Conservation (phyloP, 1,139 yeast species). For the Saccharomycopsis phalli region DNA sequence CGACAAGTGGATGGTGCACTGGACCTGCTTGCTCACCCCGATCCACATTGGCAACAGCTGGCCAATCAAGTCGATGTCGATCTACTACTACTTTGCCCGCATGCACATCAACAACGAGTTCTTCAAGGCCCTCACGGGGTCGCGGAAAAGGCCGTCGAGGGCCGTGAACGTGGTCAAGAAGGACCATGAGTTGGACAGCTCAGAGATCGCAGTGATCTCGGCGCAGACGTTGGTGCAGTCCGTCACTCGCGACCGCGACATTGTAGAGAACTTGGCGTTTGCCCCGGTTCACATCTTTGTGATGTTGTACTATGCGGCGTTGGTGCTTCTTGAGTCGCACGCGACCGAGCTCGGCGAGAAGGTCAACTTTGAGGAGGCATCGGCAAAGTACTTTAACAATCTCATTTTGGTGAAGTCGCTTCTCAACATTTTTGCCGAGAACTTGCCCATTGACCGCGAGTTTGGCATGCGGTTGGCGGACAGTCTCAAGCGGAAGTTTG, state of each 20-base stretch:
- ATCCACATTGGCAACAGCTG: constrained; percentile 50
- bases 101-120: constrained; percentile 61
- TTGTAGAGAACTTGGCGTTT: constrained; percentile 46
- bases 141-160: background rate
- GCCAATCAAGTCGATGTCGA: constrained; percentile 63
- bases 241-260: constrained; percentile 52
- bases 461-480: constrained; percentile 43
- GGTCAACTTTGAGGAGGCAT: constrained; percentile 8
- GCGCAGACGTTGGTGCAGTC: constrained; percentile 55
- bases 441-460: constrained; percentile 44
- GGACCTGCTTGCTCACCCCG: constrained; percentile 65
- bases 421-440: constrained; percentile 35
- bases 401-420: constrained; percentile 31
- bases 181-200: constrained; percentile 18
- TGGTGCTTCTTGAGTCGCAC: constrained; percentile 42
- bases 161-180: constrained; percentile 7
- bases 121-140: constrained; percentile 28
- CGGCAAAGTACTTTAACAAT: constrained; percentile 14
- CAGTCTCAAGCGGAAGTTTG: constrained; percentile 38
- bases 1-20: constrained; percentile 75
- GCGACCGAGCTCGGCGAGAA: constrained; percentile 21
- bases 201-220: constrained; percentile 49
- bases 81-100: constrained; percentile 66
- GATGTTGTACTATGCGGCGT: constrained; percentile 62
- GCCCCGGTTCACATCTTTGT: constrained; percentile 67